These are phyloP conservation scores for Tolypocladium pustulatum DNA, from an alignment of 2,329 filamentous ascomycete genomes.

Conservation along the genomic window DNA sequence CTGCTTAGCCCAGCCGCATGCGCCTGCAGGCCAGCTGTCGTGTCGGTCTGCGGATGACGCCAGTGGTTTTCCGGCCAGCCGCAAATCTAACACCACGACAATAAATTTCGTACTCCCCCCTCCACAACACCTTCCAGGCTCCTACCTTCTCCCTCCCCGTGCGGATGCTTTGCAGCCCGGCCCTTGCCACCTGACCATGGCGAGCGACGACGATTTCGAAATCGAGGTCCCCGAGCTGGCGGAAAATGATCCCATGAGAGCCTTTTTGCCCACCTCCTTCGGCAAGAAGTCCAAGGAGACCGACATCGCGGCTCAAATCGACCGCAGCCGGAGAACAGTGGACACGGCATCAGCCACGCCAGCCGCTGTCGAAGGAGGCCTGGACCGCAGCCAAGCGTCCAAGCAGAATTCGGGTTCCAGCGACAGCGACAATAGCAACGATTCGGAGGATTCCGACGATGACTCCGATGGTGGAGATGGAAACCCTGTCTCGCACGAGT, in stretches of 20 bases:
- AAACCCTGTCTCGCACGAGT: slow-evolving; percentile 85
- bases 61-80: slow-evolving; percentile 3
- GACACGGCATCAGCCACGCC: slow-evolving; percentile 2
- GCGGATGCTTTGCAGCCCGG: slow-evolving; percentile 3
- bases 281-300: slow-evolving; percentile 69
- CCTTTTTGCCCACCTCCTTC: slow-evolving; percentile 73
- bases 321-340: slow-evolving; percentile 57
- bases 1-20: neutral
- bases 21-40: neutral
- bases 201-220: slow-evolving; percentile 49
- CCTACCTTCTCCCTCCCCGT: neutral
- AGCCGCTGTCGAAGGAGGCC: slow-evolving; percentile 6
- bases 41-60: slow-evolving; percentile 1
- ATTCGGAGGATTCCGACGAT: slow-evolving; percentile 41
- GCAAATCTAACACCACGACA: slow-evolving; percentile 7
- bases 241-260: slow-evolving; percentile 59
- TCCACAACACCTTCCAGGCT: slow-evolving; percentile 5
- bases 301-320: slow-evolving; percentile 71
- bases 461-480: slow-evolving; percentile 70
- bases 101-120: slow-evolving; percentile 7
- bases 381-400: slow-evolving; percentile 8
- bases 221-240: slow-evolving; percentile 44
- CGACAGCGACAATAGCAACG: slow-evolving; percentile 32
- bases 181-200: slow-evolving; percentile 31
- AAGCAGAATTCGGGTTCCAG: slow-evolving; percentile 31